Evolutionary conservation across 352 stramenopile genomes (phyloP), one percentile per base, ranked within the genome.

Genomic region (Pseudoperonospora humuli): DNA sequence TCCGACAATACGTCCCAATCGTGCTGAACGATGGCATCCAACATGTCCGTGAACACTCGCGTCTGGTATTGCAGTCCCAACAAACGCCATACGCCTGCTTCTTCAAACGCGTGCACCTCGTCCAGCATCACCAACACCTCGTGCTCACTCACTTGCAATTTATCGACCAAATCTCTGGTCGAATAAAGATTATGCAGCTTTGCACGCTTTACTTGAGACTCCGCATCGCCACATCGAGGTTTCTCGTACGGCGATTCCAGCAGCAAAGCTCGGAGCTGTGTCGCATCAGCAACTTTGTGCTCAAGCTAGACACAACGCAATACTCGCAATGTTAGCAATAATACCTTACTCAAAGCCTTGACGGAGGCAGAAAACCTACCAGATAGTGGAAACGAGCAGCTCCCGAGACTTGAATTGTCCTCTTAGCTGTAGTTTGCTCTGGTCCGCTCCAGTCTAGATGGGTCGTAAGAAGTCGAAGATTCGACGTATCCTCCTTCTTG

Each of bases 401-500:
- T 35, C 80, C 75, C 5, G 68, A 43, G 14, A 87, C 56, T 20
- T 67, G 44, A 27, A 93, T 76, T 9, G 50, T 62, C 17, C 45
- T 41, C 33, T 54, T 54, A 17, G 15, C 41, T 1, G 25, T 21
- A 0, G 42, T 54, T 29, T 61, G 27, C 9, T 82, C 58, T 5
- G 39, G 33, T 8, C 46, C 51, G 10, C 36, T 59, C 77, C 77
- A 90, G 20, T 77, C 15, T 17, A 39, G 71, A 44, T 87, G 67
- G 7, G 60, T 61, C 10, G 75, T 88, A 3, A 93, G 39, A 14
- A 93, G 50, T 2, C 78, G 75, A 31, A 89, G 49, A 37, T 93
- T 93, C 8, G 75, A 90, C 31, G 74, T 89, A 35, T 89, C 78
- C 35, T 93, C 80, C 24, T 88, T 89, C 25, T 67, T 73, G 14